phyloP scores from a whole-genome alignment of 768 basidiomycete species.

The Pulveroboletus sp. region DNA sequence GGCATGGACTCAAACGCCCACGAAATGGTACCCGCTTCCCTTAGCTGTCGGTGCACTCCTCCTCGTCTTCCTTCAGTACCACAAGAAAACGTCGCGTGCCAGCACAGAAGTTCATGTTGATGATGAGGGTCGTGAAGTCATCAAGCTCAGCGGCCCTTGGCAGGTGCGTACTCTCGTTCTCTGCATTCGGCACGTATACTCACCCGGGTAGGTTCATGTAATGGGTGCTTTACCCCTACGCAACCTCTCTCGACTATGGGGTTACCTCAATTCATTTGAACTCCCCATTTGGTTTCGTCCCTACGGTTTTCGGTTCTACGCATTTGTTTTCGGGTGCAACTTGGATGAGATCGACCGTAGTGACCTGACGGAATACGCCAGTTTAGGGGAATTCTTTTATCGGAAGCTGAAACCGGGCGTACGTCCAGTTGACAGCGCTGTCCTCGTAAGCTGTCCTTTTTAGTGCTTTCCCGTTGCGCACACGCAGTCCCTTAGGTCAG shows the following conservation, averaged over 20 bases:
- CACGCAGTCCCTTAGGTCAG: constrained; percentile 57
- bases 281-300: constrained; percentile 96
- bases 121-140: constrained; percentile 77
- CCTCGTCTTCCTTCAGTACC: constrained; percentile 73
- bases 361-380: constrained; percentile 76
- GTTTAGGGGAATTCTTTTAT: constrained; percentile 96
- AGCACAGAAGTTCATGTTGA: constrained; percentile 70
- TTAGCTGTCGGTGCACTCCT: constrained; percentile 87
- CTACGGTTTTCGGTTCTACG: constrained; percentile 80
- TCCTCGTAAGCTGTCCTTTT: constrained; percentile 49
- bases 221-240: constrained; percentile 91
- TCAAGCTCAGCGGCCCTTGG: constrained; percentile 87
- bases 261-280: constrained; percentile 89
- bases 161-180: constrained; percentile 50
- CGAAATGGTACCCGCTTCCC: constrained; percentile 94
- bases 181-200: background rate
- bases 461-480: background rate
- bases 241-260: constrained; percentile 96
- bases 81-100: constrained; percentile 49
- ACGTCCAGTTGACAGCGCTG: constrained; percentile 72
- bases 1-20: constrained; percentile 85
- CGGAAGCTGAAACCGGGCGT: constrained; percentile 76
- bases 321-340: constrained; percentile 89
- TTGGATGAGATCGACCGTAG: constrained; percentile 81
- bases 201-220: constrained; percentile 74